These are phyloP conservation scores for Teratosphaeria nubilosa DNA, from an alignment of 2,329 filamentous ascomycete genomes.

Conservation along the genomic window DNA sequence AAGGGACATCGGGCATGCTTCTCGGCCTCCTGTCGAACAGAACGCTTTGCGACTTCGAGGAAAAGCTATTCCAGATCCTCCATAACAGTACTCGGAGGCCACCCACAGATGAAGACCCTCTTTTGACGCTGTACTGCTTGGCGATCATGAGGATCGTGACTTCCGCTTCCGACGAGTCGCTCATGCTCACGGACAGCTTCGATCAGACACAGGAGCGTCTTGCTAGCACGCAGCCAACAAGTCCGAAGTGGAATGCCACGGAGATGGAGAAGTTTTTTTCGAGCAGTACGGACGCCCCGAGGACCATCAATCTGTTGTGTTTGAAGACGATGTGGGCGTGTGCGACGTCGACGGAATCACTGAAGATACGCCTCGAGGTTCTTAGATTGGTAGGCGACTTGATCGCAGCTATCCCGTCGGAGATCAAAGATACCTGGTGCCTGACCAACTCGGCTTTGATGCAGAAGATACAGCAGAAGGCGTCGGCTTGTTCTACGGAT, in stretches of 20 bases:
- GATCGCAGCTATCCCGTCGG: constrained; percentile 17
- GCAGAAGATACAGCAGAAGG: constrained; percentile 26
- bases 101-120: constrained; percentile 16
- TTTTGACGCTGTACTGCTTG: constrained; percentile 26
- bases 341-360: constrained; percentile 7
- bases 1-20: constrained; percentile 21
- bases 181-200: constrained; percentile 12
- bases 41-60: constrained; percentile 19
- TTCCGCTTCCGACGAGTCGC: constrained; percentile 12
- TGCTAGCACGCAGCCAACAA: constrained; percentile 15
- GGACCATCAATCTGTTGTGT: constrained; percentile 25
- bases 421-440: constrained; percentile 22
- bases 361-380: constrained; percentile 13
- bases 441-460: constrained; percentile 19
- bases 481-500: constrained; percentile 12
- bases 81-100: constrained; percentile 11
- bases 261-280: constrained; percentile 25
- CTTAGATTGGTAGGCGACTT: constrained; percentile 21
- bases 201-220: constrained; percentile 23
- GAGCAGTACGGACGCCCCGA: constrained; percentile 21
- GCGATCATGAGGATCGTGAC: constrained; percentile 26
- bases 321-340: constrained; percentile 23
- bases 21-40: constrained; percentile 20
- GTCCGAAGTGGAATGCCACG: constrained; percentile 19
- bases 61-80: constrained; percentile 24